Evolutionary conservation across 208 protist species (phyloP).

Genomic region (Acanthamoeba castellanii): DNA sequence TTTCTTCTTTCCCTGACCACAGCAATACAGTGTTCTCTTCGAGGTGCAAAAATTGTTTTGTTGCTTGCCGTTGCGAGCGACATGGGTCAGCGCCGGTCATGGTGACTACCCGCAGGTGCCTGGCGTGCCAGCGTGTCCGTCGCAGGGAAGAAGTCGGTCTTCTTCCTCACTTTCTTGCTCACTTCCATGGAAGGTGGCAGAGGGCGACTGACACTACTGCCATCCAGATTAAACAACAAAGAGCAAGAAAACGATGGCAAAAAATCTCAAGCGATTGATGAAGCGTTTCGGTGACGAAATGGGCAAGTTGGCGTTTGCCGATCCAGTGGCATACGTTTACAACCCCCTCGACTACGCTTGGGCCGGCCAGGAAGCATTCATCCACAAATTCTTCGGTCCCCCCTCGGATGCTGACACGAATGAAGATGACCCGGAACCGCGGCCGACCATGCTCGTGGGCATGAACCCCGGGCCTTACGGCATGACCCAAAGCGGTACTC

Average conservation of each 20-base stretch:
- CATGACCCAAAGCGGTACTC: slow-evolving; percentile 11
- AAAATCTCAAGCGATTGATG: slow-evolving; percentile 5
- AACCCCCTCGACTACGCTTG: slow-evolving; percentile 56
- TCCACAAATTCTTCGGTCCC: slow-evolving; percentile 1
- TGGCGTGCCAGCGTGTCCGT: no score
- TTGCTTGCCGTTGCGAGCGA: no score
- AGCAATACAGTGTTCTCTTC: no score
- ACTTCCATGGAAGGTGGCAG: no score
- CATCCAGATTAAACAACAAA: no score
- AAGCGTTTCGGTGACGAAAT: slow-evolving; percentile 21
- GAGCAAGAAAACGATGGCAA: background rate
- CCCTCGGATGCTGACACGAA: background rate
- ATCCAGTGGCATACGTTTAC: background rate
- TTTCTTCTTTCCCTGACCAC: no score
- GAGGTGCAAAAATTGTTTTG: no score
- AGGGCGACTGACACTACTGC: no score
- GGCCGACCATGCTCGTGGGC: slow-evolving; percentile 22
- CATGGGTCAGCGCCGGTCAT: no score
- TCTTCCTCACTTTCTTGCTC: no score
- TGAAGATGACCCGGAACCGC: background rate
- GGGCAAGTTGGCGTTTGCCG: background rate
- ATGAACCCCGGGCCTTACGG: slow-evolving; percentile 27
- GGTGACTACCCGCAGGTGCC: no score
- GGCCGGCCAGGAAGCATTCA: slow-evolving; percentile 26
- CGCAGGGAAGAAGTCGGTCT: no score